These are phyloP conservation scores for Fusarium illudens DNA, from an alignment of 2,329 filamentous ascomycete genomes.

Conservation along the genomic window DNA sequence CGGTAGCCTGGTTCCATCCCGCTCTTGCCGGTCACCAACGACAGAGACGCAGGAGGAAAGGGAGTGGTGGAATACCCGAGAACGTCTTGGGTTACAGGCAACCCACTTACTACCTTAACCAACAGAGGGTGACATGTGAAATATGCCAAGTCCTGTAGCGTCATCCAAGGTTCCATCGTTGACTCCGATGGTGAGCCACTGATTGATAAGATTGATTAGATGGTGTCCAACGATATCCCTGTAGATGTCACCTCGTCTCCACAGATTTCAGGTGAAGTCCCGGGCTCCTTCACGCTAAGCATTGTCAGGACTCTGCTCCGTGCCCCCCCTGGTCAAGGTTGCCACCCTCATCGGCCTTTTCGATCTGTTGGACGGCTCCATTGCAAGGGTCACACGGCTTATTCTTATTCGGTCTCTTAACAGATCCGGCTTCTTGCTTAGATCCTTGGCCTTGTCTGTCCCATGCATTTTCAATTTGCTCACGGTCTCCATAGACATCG, in stretches of 20 bases:
- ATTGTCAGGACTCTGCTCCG: not conserved
- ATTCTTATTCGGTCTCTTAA: not conserved
- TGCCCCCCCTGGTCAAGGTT: not conserved
- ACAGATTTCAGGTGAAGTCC: slow-evolving; percentile 1
- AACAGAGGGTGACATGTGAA: not conserved
- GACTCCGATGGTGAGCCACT: not conserved
- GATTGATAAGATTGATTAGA: slow-evolving; percentile 1
- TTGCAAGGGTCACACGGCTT: not conserved
- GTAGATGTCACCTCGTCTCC: not conserved
- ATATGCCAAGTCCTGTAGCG: not conserved
- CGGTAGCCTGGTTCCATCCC: not conserved
- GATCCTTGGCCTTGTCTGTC: not conserved
- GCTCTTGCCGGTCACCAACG: not conserved
- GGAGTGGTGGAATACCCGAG: not conserved
- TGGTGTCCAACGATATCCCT: not conserved
- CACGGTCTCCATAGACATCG: not conserved
- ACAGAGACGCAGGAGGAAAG: not conserved
- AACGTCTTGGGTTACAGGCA: not conserved
- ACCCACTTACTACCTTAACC: not conserved
- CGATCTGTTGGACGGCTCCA: not conserved
- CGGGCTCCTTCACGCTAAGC: not conserved
- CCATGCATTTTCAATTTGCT: not conserved
- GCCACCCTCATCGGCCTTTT: not conserved
- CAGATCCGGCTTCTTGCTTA: not conserved
- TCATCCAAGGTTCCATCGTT: not conserved